These are phyloP conservation scores for Saturnispora ahearnii DNA, from an alignment of 805 yeast genomes.

Conservation along the genomic window DNA sequence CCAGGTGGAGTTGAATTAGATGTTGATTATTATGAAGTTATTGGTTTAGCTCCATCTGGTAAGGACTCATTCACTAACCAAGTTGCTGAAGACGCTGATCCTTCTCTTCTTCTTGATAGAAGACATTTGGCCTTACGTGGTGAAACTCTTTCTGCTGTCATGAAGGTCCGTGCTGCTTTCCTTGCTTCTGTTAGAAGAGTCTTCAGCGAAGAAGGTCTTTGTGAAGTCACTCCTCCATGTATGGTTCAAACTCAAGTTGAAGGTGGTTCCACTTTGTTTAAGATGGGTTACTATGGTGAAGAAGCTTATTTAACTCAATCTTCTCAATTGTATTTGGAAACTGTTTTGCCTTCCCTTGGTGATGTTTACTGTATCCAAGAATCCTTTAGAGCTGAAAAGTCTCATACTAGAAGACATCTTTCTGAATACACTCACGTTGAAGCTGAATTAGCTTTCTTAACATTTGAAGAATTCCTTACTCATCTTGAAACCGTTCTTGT, in stretches of 20 bases:
- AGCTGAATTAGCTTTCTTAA: conserved; percentile 81
- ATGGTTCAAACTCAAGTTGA: conserved; percentile 99
- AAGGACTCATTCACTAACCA: conserved; percentile 93
- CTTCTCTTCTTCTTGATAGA: conserved; percentile 83
- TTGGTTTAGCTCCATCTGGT: conserved; percentile 94
- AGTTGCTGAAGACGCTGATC: conserved; percentile 89
- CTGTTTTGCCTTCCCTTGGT: conserved; percentile 92
- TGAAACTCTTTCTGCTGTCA: conserved; percentile 82
- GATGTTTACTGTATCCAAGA: conserved; percentile 97
- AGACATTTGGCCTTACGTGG: conserved; percentile 97
- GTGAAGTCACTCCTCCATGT: conserved; percentile 98
- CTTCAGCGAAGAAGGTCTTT: conserved; percentile 60
- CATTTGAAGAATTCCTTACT: conserved; percentile 74
- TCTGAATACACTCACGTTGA: conserved; percentile 96
- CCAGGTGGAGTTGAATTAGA: conserved; percentile 94
- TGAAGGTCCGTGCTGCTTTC: conserved; percentile 87
- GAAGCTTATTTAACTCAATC: conserved; percentile 95
- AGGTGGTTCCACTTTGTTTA: conserved; percentile 95
- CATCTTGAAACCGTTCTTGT: conserved; percentile 80
- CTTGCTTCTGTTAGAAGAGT: conserved; percentile 67
- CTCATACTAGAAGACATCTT: conserved; percentile 97
- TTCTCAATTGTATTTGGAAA: conserved; percentile 93
- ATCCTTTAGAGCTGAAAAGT: conserved; percentile 97
- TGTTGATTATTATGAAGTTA: conserved; percentile 81
- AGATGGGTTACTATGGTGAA: conserved; percentile 91